Conservation (phyloP, 208 protist genomes). For the Sergeia podlipaevii region DNA sequence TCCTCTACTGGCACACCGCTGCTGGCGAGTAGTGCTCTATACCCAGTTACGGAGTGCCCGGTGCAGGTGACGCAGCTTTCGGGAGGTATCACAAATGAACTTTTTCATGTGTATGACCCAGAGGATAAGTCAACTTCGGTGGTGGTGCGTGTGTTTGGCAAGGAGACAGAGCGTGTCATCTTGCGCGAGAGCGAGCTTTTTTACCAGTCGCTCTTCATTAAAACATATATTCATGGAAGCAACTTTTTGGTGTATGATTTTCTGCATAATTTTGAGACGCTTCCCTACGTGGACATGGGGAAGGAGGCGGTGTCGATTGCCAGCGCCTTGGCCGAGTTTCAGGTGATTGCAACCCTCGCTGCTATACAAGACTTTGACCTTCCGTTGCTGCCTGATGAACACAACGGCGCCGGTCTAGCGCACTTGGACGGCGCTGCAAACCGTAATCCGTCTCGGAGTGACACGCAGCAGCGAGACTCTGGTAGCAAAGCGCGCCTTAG, state of each 20-base stretch:
- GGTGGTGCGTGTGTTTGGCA: constrained; percentile 85
- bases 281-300: constrained; percentile 71
- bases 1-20: constrained; percentile 25
- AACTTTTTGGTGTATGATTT: constrained; percentile 89
- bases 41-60: constrained; percentile 9
- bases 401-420: constrained; percentile 7
- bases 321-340: constrained; percentile 53
- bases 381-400: constrained; percentile 30
- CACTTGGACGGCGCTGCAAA: neutral
- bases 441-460: neutral
- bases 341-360: constrained; percentile 70
- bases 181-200: constrained; percentile 88
- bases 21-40: constrained; percentile 8
- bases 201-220: constrained; percentile 85
- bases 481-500: neutral
- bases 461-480: neutral
- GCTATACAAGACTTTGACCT: constrained; percentile 37
- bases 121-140: constrained; percentile 41
- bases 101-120: constrained; percentile 79
- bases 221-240: constrained; percentile 62
- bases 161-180: constrained; percentile 87
- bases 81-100: constrained; percentile 88
- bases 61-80: constrained; percentile 64
- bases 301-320: constrained; percentile 48
- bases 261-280: constrained; percentile 46